Percentiles rank a stretch among this genome's conserved stretches.
These are phyloP conservation scores for Penicillium sp. DNA, from an alignment of 2,329 filamentous ascomycete genomes.

Conservation along the genomic window DNA sequence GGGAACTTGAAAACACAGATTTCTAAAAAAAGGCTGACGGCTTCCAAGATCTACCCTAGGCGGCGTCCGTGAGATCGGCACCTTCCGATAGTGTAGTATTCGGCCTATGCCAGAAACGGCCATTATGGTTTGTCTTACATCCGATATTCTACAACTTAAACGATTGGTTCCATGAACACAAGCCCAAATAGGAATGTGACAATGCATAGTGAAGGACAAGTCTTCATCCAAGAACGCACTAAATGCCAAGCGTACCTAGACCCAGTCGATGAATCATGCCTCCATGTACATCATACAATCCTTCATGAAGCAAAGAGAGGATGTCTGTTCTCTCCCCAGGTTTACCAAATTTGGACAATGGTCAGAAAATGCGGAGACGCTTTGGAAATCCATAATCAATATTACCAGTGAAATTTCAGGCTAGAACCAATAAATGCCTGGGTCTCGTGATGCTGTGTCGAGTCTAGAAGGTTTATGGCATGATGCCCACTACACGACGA, in stretches of 20 bases:
- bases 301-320: background rate
- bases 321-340: background rate
- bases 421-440: background rate
- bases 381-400: background rate
- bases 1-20: background rate
- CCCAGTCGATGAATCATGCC: background rate
- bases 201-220: background rate
- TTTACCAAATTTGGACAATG: background rate
- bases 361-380: background rate
- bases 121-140: background rate
- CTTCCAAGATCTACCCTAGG: background rate
- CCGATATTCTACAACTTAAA: background rate
- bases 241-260: background rate
- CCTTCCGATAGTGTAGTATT: background rate
- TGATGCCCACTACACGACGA: conserved; percentile 1
- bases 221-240: background rate
- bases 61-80: background rate
- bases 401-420: background rate
- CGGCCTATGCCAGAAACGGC: background rate
- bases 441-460: background rate
- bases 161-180: background rate
- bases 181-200: background rate
- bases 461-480: background rate
- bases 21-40: background rate
- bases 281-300: background rate